These are phyloP conservation scores for Cryptomeria japonica DNA, from an alignment of 75 land plant genomes.

Conservation along the genomic window DNA sequence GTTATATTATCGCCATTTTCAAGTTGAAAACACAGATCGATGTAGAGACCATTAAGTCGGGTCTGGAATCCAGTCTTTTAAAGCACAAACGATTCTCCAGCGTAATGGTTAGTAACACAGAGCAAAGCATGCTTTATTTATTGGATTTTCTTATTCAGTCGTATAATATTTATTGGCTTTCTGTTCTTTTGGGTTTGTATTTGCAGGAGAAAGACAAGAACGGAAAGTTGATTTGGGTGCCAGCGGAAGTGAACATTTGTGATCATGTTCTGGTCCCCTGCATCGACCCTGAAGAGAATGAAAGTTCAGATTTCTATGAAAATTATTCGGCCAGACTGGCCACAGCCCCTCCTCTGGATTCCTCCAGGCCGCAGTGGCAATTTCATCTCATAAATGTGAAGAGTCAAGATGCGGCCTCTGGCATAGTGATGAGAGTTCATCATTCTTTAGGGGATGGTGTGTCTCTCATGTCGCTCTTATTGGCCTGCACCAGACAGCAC, in stretches of 20 bases:
- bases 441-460: constrained; percentile 89
- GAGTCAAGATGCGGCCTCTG: constrained; percentile 42
- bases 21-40: constrained; percentile 38
- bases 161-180: background rate
- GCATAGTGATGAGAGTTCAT: constrained; percentile 55
- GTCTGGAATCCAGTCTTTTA: constrained; percentile 44
- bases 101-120: constrained; percentile 30
- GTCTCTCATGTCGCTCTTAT: constrained; percentile 79
- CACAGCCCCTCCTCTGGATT: constrained; percentile 36
- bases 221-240: background rate
- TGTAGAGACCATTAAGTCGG: constrained; percentile 24
- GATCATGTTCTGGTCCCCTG: constrained; percentile 47
- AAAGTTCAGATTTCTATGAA: constrained; percentile 41
- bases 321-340: constrained; percentile 47
- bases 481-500: constrained; percentile 60
- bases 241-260: constrained; percentile 36
- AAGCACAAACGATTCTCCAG: constrained; percentile 77
- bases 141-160: background rate
- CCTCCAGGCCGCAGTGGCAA: constrained; percentile 70
- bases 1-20: constrained; percentile 47
- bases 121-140: background rate
- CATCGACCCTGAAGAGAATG: constrained; percentile 6
- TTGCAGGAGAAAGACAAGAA: background rate
- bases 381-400: constrained; percentile 55
- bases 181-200: background rate